Base-by-base conservation (phyloP, 768 basidiomycete genomes). In the Myochromella boudieri region DNA sequence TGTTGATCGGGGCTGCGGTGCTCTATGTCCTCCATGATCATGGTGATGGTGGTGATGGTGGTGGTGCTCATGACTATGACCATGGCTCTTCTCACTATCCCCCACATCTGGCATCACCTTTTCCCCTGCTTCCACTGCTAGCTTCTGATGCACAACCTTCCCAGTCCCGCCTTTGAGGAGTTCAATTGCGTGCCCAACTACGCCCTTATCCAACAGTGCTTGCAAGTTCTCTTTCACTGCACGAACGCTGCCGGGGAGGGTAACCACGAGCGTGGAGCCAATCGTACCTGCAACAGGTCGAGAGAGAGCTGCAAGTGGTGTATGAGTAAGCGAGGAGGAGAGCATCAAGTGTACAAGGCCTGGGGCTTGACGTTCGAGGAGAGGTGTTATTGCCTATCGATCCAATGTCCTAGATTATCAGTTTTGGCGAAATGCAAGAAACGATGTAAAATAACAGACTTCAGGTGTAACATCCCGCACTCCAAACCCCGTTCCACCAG, bases 401-500 rank as follows among this genome's bases (percentile, higher is more conserved):
- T 32, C n/a, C 42, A 18, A 7, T 22, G n/a, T n/a, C 25, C 12
- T 15, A 18, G 42, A 24, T 24, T 36, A 37, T 45, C 10, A 18
- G 32, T 27, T 32, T 20, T 36, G n/a, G 5, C 4, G 21, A 20
- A 26, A 14, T 33, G 4, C 21, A 22, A 4, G 20, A 4, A 9
- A 44, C n/a, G 22, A 46, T 18, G 17, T 31, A 33, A 22, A 21
- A 34, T n/a, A n/a, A n/a, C n/a, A 37, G 37, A 88, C 91, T 77
- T 95, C 91, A 29, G 92, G 92, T 3, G 92, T 95, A 34, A 73
- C 68, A 65, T 95, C 92, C 53, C 87, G 70, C 24, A 78, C 70
- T 1, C 91, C 87, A 58, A 93, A 92, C 6, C 92, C 92, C 0
- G 92, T 95, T 4, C 92, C 92, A 14, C 92, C 92, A 0, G 87